Evolutionary conservation across 768 basidiomycete species (phyloP), one percentile per base, ranked within the genome.

Genomic region (Tricholoma matsutake): DNA sequence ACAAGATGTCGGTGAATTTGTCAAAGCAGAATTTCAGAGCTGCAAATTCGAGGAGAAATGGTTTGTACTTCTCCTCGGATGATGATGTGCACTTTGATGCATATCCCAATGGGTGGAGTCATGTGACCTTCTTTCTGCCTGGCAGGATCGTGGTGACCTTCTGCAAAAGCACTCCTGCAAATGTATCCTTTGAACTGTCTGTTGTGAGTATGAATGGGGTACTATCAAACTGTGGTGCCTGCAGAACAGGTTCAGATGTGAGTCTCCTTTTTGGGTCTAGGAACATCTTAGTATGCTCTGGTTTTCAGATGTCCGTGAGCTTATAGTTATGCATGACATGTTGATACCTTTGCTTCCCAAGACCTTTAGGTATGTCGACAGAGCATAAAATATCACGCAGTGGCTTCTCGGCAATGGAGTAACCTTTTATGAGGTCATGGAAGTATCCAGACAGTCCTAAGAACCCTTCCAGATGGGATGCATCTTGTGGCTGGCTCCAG

Each of bases 151-250:
- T 64, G 14, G 59, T 58, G 31, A 67, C 56, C 3, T 57, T 41
- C 57, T 79, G 78, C 0, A 68, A 45, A 1, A 78, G 63, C 0
- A 75, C 64, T 1, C 66, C 76, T 2, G 69, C 73, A 56, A 78
- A 79, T 0, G 73, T 73, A 2, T 67, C 67, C 56, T 75, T 72
- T 39, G 69, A 77, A 0, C 72, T 75, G 61, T 80, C 77, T 0
- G 73, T 73, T 0, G 73, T 78, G 14, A 79, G 57, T 0, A 77
- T 69, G 61, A 80, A 80, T 0, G 65, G 73, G 6, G 61, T 61
- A 3, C 72, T 68, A 41, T 77, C 71, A 22, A 53, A 76, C 8
- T 51, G 18, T 3, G 75, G 72, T 0, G 63, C 47, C 13, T 58
- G 2, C 0, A 74, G 54, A 1, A 72, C 68, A 0, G 74, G 76